Evolutionary conservation across 306 rosid genomes (phyloP), one percentile per base, ranked within the genome.

Genomic region (Macrotyloma uniflorum): DNA sequence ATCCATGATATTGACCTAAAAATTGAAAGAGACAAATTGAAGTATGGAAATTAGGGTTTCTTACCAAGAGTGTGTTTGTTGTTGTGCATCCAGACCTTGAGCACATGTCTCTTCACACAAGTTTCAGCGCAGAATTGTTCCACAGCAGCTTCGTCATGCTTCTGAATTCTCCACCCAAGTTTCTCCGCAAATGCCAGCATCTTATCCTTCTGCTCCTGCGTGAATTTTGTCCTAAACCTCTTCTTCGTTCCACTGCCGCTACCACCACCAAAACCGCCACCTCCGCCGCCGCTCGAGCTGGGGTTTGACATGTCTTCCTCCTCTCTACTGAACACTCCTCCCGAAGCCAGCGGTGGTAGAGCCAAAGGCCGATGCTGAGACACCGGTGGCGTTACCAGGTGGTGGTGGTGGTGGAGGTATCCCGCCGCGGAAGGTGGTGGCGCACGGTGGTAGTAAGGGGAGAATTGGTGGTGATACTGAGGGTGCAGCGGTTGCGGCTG

Each of bases 61-160:
- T 90, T 94, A 84, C 98, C 97, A 13, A 90, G 91, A 59, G 89
- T 90, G 83, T 89, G 89, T 91, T 92, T 94, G 82, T 94, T 94
- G 64, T 94, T 94, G 82, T 94, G 98, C 98, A 94, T 94, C 97
- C 98, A 94, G 30, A 92, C 92, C 89, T 94, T 94, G 50, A 92
- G 86, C 0, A 92, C 97, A 7, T 88, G 90, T 46, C 97, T 83
- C 67, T 69, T 85, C 8, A 92, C 86, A 1, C 93, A 83, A 11
- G 72, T 87, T 59, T 90, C 95, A 4, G 72, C 80, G 55, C 95
- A 90, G 80, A 94, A 92, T 70, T 81, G 87, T 73, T 92, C 97
- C 70, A 94, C 96, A 16, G 90, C 89, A 1, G 82, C 85, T 19
- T 90, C 98, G n/a, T 94, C 97, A 3, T 92, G 95, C 81, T 90